Evolutionary conservation across 1,284 basidiomycete species (phyloP).

Genomic region (Naganishia sp.): DNA sequence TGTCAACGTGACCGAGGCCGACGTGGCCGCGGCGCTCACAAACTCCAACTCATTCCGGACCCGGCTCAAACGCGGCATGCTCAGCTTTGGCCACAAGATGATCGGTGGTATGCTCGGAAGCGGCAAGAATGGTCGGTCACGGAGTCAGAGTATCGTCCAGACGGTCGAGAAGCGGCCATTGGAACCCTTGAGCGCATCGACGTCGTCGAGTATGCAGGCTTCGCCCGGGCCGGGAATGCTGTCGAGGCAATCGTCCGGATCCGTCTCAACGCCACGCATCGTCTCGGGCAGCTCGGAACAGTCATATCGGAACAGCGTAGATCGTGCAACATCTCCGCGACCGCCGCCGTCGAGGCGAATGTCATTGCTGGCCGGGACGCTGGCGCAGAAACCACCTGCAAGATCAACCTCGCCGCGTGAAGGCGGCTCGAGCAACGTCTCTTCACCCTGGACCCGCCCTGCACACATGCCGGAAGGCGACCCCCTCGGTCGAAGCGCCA

Average conservation of each 20-base stretch:
- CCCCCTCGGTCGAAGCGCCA: conserved; percentile 30
- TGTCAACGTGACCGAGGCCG: conserved; percentile 73
- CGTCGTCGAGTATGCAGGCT: conserved; percentile 30
- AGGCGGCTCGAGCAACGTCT: not conserved
- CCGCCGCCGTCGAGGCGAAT: conserved; percentile 11
- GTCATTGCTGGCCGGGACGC: conserved; percentile 7
- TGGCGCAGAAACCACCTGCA: not conserved
- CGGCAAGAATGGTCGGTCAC: conserved; percentile 37
- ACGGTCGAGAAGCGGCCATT: conserved; percentile 30
- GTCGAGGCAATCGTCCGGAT: conserved; percentile 6
- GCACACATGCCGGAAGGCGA: conserved; percentile 7
- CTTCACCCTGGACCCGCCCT: conserved; percentile 4
- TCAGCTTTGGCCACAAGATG: conserved; percentile 44
- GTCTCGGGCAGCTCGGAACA: conserved; percentile 22
- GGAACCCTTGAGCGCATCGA: conserved; percentile 30
- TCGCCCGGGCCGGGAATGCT: conserved; percentile 28
- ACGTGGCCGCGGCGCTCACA: conserved; percentile 72
- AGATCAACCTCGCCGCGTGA: conserved; percentile 16
- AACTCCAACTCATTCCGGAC: conserved; percentile 45
- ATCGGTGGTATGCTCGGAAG: conserved; percentile 41
- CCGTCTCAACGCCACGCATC: conserved; percentile 7
- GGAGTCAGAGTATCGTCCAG: conserved; percentile 43
- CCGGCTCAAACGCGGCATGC: conserved; percentile 46
- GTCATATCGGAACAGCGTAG: not conserved
- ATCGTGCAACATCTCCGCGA: not conserved